Evolutionary conservation across 163 green algal species (phyloP), one percentile per base, ranked within the genome.

Genomic region (Dunaliella salina): DNA sequence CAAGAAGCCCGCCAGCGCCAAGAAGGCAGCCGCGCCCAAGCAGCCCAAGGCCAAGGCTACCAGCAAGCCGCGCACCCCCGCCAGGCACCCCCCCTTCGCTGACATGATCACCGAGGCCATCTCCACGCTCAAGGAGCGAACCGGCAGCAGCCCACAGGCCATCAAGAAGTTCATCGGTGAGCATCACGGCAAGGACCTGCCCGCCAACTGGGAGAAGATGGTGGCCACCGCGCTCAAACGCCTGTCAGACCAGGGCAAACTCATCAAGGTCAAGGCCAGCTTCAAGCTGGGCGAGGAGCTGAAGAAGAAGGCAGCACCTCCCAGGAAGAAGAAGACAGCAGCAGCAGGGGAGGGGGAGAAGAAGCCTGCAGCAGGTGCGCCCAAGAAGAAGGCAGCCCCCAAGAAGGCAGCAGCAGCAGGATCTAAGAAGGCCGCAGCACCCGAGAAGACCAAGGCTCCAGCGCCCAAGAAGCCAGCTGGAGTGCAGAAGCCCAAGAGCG

Each of bases 121-220:
- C 40, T 13, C 59, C 33, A 30, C 35, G 15, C 81, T 82, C 33
- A 82, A 82, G 33, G 79, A 85, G 81, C 87, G 87, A 81, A 35
- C 85, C 59, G 87, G 87, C 81, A 82, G 34, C 75, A 87, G 81
- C 0, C 63, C 87, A 25, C 83, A 82, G 0, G 87, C 87, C 22
- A 83, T 90, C 50, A 88, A 88, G 84, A 90, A 90, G 87, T 80
- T 30, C 32, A 87, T 90, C 59, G 81, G 85, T 25, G 82, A 72
- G 22, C 88, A 90, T 83, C 86, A 87, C 67, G 82, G 82, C 32
- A 87, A 87, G 84, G 81, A 88, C 25, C 32, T 85, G 81, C 46
- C 84, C 33, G 82, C 83, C 57, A 83, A 85, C 72, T 90, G 78
- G 45, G 50, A 84, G 25, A 90, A 90, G 84, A 84, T 84, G 81